Evolutionary conservation across 1,284 basidiomycete species (phyloP).

Genomic region (Bjerkandera adusta): DNA sequence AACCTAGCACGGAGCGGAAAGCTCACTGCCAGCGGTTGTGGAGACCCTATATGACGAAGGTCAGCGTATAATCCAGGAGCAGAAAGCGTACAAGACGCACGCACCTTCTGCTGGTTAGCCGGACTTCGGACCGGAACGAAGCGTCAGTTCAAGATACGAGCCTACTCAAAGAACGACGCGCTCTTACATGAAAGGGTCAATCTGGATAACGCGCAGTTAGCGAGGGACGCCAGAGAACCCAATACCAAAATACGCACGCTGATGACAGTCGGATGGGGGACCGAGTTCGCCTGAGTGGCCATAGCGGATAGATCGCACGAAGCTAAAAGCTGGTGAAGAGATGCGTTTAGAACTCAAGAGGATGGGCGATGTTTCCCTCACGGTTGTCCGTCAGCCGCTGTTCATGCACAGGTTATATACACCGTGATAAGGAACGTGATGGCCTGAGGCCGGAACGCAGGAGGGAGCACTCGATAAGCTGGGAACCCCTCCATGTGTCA

Average conservation of each 20-base stretch:
- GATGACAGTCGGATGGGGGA: slow-evolving; percentile 52
- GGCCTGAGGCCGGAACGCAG: slow-evolving; percentile 3
- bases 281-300: slow-evolving; percentile 58
- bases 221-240: background rate
- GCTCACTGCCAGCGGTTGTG: slow-evolving; percentile 77
- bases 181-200: slow-evolving; percentile 61
- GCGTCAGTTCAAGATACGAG: background rate
- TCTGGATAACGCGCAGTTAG: slow-evolving; percentile 29
- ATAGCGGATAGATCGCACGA: slow-evolving; percentile 27
- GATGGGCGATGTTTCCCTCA: too few species aligned
- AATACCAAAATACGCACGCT: slow-evolving; percentile 18
- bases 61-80: background rate
- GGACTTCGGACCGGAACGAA: slow-evolving; percentile 35
- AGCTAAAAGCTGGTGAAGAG: background rate
- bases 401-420: too few species aligned
- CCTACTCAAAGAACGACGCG: background rate
- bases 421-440: slow-evolving; percentile 9
- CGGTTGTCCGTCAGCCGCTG: too few species aligned
- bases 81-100: background rate
- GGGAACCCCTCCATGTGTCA: slow-evolving; percentile 4
- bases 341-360: too few species aligned
- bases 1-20: background rate
- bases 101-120: slow-evolving; percentile 55
- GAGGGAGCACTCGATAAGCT: slow-evolving; percentile 7
- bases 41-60: slow-evolving; percentile 41